Base-by-base conservation (phyloP, 164 flowering plant species). In the Protea cynaroides region DNA sequence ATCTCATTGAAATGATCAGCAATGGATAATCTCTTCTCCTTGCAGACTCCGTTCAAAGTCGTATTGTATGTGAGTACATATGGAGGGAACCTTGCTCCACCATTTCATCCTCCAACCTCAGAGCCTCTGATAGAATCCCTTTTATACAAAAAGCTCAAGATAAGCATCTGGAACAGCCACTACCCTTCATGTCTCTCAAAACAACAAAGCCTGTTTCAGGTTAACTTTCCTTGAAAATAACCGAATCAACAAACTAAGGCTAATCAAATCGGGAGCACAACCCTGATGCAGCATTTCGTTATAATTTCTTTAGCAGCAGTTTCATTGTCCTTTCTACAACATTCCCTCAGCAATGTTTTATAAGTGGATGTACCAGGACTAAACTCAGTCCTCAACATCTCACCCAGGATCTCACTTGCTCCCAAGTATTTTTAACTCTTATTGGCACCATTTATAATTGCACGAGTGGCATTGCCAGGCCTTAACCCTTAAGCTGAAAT, bases 51-150 rank as follows among this genome's bases (percentile, higher is more conserved):
- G 75, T 93, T 81, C 76, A 93, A 73, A 61, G 89, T 69, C 29
- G 88, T 74, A 69, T 93, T 93, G 69, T 87, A 93, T 14, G 97
- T 82, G 43, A 90, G 85, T 44, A 81, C 84, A 74, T 93, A 94
- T 71, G 80, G 66, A 49, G 61, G 23, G 63, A 84, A 25, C 97
- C 94, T 56, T 74, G 66, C 69, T 82, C 74, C 11, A 81, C 49
- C 97, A 93, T 93, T 71, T 87, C 87, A 78, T 90, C 83, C 54
- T 87, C 73, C 69, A 90, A 55, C 78, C 75, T 87, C 56, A 90
- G 59, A 64, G 97, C 98, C 67, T 83, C 90, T 2, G 74, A 68
- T 56, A 87, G 65, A 19, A 64, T 23, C 15, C 96, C 87, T 56
- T 72, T 76, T 74, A 67, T 85, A 72, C 96, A 89, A 66, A 80